Base-by-base conservation (phyloP, 495 filamentous ascomycete genomes). In the Talaromyces liani region DNA sequence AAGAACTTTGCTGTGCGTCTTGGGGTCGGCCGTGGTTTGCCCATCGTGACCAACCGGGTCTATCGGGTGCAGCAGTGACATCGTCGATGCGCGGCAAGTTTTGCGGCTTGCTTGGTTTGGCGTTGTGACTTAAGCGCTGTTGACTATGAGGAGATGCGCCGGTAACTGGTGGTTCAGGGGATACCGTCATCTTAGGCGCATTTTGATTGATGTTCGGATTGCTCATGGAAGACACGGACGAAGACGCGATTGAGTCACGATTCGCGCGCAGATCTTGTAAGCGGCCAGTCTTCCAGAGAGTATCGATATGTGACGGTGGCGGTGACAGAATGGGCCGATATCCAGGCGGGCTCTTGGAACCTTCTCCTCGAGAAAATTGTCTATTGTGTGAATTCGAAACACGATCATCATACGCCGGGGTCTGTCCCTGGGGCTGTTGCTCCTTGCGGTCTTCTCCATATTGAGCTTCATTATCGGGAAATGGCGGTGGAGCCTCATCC, bases 141-240 rank as follows among this genome's bases (percentile, higher is more conserved):
- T 58, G 56, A 36, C 16, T 36, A 5, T 18, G 22, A 20, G 60
- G 20, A 18, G 60, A 20, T 34, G 16, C 16, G 5, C 24, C 25
- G 12, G n/a, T 20, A 20, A 25, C 4, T 5, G 20, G 47, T 51
- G 60, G 60, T 24, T 62, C 60, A 2, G 60, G 60, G 0, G 60
- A 62, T 18, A 62, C 33, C 25, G 60, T 27, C 22, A 34, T 33
- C 16, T 47, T 25, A 1, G 41, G 60, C 2, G 24, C 27, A 16
- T 51, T 51, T 18, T 18, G 22, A 14, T 36, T 54, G 10, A 49
- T 14, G n/a, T 31, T 49, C 27, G 60, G 18, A 36, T 54, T 62
- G 45, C 60, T 62, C 45, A 62, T 31, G 25, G 60, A 62, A 12
- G 60, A 62, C 7, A 62, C 27, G 6, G 60, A 62, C 9, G 60